phyloP scores from a whole-genome alignment of 768 basidiomycete species.

The Tephrocybe sp. region DNA sequence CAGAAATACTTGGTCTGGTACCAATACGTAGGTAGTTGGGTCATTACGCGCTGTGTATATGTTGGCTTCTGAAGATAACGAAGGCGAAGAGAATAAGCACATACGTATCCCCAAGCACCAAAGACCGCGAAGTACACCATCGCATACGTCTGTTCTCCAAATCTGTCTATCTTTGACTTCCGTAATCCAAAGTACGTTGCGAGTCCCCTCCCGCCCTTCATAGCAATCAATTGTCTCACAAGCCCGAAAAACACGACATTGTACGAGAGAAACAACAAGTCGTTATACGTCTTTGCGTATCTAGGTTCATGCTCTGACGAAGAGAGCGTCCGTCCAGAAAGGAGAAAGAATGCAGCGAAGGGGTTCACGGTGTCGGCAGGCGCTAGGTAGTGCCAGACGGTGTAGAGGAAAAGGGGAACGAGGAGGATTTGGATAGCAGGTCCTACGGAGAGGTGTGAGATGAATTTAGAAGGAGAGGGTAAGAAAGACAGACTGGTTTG shows the following conservation, averaged over 20 bases:
- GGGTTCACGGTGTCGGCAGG: slow-evolving; percentile 67
- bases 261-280: slow-evolving; percentile 78
- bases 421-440: slow-evolving; percentile 67
- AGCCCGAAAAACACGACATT: slow-evolving; percentile 89
- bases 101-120: slow-evolving; percentile 62
- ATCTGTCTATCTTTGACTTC: slow-evolving; percentile 72
- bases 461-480: slow-evolving; percentile 24
- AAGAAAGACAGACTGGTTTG: slow-evolving; percentile 55
- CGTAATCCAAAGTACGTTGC: slow-evolving; percentile 71
- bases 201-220: slow-evolving; percentile 63
- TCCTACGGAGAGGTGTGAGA: too few relatives aligned
- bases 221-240: slow-evolving; percentile 69
- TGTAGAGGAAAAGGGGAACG: slow-evolving; percentile 56
- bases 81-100: slow-evolving; percentile 4
- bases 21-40: slow-evolving; percentile 82
- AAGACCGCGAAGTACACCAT: slow-evolving; percentile 73
- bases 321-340: slow-evolving; percentile 58
- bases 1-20: slow-evolving; percentile 82
- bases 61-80: too few relatives aligned
- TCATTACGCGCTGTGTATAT: slow-evolving; percentile 75
- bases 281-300: slow-evolving; percentile 72
- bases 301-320: slow-evolving; percentile 53
- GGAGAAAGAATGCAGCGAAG: slow-evolving; percentile 65
- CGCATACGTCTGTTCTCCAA: slow-evolving; percentile 91
- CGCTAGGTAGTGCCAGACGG: slow-evolving; percentile 57